phyloP scores from a whole-genome alignment of 345 rosid species.

The Draba incana region DNA sequence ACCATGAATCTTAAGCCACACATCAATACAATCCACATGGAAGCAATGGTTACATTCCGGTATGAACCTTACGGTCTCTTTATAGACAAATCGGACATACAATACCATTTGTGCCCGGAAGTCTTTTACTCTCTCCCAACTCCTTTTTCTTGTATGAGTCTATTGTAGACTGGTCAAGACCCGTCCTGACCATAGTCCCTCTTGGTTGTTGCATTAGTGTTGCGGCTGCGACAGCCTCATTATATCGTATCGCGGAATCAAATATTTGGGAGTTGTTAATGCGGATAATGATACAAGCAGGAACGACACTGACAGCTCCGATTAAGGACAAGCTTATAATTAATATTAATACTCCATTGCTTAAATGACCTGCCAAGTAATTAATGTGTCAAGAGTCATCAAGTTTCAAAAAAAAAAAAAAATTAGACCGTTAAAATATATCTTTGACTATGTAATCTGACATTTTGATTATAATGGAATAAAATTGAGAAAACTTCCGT shows the following conservation, averaged over 20 bases:
- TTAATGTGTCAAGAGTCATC: not conserved
- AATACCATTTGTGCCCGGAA: slow-evolving; percentile 58
- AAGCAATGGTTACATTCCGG: slow-evolving; percentile 70
- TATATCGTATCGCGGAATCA: not conserved
- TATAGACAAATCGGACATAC: slow-evolving; percentile 63
- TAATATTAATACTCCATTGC: too few relatives aligned
- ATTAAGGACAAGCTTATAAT: too few relatives aligned
- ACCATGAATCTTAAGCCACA: slow-evolving; percentile 59
- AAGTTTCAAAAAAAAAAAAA: too few relatives aligned
- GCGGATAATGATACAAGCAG: slow-evolving; percentile 37
- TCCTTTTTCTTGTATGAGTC: slow-evolving; percentile 65
- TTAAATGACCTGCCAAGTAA: too few relatives aligned
- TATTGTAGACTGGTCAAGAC: slow-evolving; percentile 66
- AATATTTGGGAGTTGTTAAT: slow-evolving; percentile 29
- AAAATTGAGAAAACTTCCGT: slow-evolving; percentile 4
- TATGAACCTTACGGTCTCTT: slow-evolving; percentile 54
- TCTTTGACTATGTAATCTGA: too few relatives aligned
- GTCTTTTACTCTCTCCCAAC: slow-evolving; percentile 61
- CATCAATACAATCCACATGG: slow-evolving; percentile 67
- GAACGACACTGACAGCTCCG: slow-evolving; percentile 29
- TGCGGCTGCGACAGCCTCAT: not conserved
- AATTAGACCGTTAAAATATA: too few relatives aligned
- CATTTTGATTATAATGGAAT: not conserved
- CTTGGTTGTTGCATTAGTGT: slow-evolving; percentile 35
- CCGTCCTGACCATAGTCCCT: slow-evolving; percentile 28